Evolutionary conservation across 2,329 filamentous ascomycete genomes (phyloP), one percentile per base, ranked within the genome.

Genomic region (Claviceps lovelessii): DNA sequence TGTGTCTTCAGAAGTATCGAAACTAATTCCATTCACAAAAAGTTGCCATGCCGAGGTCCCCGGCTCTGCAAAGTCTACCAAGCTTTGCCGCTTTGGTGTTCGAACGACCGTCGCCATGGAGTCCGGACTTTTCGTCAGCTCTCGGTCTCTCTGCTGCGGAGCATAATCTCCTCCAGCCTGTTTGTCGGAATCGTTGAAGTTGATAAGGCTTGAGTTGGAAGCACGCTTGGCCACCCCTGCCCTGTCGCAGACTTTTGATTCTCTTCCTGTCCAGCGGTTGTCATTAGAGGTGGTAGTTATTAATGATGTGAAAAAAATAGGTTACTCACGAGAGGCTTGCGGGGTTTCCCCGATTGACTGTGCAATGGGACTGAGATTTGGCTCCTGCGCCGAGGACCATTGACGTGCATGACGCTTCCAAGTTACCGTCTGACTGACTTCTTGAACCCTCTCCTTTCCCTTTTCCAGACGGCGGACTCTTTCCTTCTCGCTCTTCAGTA

Each of bases 311-410:
- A 4, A 4, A 4, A 4, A 1, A 23, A 37, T n/a, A 17, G 31
- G 33, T 10, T 10, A 58, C 62, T 60, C 58, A 65, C 64, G 52
- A 54, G 64, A 64, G 42, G 58, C 56, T 2, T 60, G 53, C 2
- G 58, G 57, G 28, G 63, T 64, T 41, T 60, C 64, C 58, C 62
- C 56, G 35, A 61, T 54, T 58, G 74, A 76, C 61, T 76, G 72
- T 23, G 70, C 64, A 52, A 78, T 77, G 13, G 76, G 74, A 52
- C 73, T 78, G 49, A 80, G 60, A 8, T 67, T 65, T 11, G 77
- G 75, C 56, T 77, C 74, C 29, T 72, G 72, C 1, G 71, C 71
- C 4, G 75, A 78, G 5, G 74, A 77, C 77, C 77, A 80, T 54
- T 76, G 72, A 23, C 70, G 68, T 1, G 67, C 69, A 29, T 73